A percentile compares a stretch with the other conserved stretches of the same genome.
phyloP scores from a whole-genome alignment of 768 basidiomycete genomes.

The Agrocybe praecox region DNA sequence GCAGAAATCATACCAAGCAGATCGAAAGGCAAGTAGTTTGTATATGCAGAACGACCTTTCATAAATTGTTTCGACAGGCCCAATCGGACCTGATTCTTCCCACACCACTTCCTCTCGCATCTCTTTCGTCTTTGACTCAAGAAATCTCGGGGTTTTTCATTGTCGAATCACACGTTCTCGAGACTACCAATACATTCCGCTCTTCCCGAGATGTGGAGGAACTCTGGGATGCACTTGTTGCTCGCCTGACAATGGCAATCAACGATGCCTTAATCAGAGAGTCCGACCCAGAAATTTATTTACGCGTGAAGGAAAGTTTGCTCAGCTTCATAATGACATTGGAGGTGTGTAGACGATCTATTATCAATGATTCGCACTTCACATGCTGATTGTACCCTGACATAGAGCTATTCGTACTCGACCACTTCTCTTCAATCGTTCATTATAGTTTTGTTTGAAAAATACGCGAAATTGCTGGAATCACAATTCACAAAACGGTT shows the following conservation, averaged over 20 bases:
- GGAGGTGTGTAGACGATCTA: constrained; percentile 56
- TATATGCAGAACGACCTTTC: background rate
- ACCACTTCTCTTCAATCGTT: constrained; percentile 82
- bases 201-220: constrained; percentile 91
- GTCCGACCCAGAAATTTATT: constrained; percentile 78
- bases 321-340: constrained; percentile 89
- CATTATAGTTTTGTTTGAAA: constrained; percentile 87
- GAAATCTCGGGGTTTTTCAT: constrained; percentile 99
- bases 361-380: background rate
- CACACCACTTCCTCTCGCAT: constrained; percentile 60
- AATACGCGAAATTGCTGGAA: constrained; percentile 82
- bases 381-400: constrained; percentile 7
- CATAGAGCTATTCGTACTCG: constrained; percentile 84
- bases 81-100: constrained; percentile 97
- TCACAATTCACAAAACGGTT: constrained; percentile 80
- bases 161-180: constrained; percentile 89
- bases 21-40: constrained; percentile 70
- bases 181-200: constrained; percentile 88
- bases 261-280: constrained; percentile 72
- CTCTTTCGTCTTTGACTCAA: constrained; percentile 79
- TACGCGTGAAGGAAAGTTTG: constrained; percentile 82
- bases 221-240: constrained; percentile 88
- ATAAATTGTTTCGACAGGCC: constrained; percentile 52
- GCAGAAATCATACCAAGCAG: constrained; percentile 93
- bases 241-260: constrained; percentile 72